Evolutionary conservation across 352 stramenopile genomes (phyloP).

Genomic region (Globisporangium rhizosaccharum): DNA sequence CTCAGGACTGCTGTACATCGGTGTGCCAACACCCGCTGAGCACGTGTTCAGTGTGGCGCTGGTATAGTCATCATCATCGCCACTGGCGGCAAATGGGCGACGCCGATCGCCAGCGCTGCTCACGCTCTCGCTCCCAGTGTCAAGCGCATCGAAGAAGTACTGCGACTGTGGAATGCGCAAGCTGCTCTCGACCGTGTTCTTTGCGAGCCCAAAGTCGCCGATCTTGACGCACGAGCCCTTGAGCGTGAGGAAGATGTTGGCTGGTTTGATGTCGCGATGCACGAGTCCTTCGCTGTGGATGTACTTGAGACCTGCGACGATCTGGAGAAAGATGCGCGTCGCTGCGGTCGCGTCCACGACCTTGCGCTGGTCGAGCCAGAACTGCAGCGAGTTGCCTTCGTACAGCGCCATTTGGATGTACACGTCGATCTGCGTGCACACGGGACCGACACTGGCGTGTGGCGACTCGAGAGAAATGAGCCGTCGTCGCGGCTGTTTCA

Average conservation of each 20-base stretch:
- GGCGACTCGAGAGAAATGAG: conserved; percentile 19
- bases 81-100: conserved; percentile 8
- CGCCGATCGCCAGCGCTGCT: conserved; percentile 16
- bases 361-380: conserved; percentile 62
- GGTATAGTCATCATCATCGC: background rate
- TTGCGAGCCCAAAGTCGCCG: conserved; percentile 76
- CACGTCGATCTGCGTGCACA: conserved; percentile 78
- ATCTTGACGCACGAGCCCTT: conserved; percentile 75
- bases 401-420: conserved; percentile 95
- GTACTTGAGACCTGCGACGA: conserved; percentile 70
- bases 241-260: conserved; percentile 72
- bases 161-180: conserved; percentile 48
- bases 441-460: conserved; percentile 12
- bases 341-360: conserved; percentile 39
- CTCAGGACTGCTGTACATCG: conserved; percentile 73
- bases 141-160: conserved; percentile 40
- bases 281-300: conserved; percentile 70
- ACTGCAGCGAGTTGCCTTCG: conserved; percentile 80
- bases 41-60: conserved; percentile 22
- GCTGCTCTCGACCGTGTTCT: conserved; percentile 56
- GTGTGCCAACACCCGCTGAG: conserved; percentile 69
- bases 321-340: conserved; percentile 68
- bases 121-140: conserved; percentile 13
- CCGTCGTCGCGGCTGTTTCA: background rate
- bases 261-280: conserved; percentile 78